Evolutionary conservation across 257 asterid genomes (phyloP), one percentile per base, ranked within the genome.

Genomic region (Leonotis leonurus): DNA sequence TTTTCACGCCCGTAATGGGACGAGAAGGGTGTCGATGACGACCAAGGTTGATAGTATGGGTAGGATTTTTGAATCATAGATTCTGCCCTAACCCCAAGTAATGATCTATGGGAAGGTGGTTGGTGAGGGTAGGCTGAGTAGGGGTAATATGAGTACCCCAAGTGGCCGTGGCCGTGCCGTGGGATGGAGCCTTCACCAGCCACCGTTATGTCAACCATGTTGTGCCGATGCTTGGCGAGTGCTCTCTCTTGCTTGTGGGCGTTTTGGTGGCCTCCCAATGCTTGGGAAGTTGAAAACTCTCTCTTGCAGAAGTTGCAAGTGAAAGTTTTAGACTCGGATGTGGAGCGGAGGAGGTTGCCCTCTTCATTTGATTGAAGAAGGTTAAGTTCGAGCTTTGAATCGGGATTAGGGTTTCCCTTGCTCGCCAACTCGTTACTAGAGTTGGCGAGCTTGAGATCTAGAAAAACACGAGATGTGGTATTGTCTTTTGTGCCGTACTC

Each of bases 211-310:
- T 68, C 90, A 43, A 56, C 64, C 63, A 67, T 27, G 18, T 70
- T 82, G 24, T 80, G 80, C 13, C 78, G 72, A 59, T 77, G 77
- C 69, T 82, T 87, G 43, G 82, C 84, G 48, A 71, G 7, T 1
- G 90, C 86, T 10, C 88, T 64, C 67, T 87, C 88, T 49, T 87
- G 81, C 43, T 85, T 87, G 70, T 87, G 95, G 0, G 90, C 95
- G 26, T 87, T 87, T 30, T 87, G 95, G 55, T 87, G 94, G 51
- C 95, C 94, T 5, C 90, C 95, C 62, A 82, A 51, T 0, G 95
- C 95, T 39, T 87, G 94, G 0, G 87, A 80, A 16, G 94, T 84
- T 20, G 88, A 80, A 67, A 87, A 87, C 43, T 77, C 81, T 60
- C 87, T 71, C 70, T 76, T 74, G 51, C 95, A 87, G 18, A 73